Conservation (phyloP, 257 asterid species). For the Nyctanthes arbortristis region DNA sequence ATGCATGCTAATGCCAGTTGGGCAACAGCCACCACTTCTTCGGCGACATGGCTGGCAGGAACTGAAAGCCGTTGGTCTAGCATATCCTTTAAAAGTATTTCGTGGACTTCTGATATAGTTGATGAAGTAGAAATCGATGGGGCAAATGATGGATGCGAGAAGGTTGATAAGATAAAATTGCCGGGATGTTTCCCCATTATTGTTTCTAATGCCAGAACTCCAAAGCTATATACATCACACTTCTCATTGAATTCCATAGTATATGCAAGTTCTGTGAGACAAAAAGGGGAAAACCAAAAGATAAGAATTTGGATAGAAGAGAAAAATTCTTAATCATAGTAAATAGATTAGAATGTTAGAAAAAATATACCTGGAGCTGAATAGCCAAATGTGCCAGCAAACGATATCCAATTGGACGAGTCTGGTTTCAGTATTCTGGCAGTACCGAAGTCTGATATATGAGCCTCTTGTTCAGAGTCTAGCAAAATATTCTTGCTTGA, state of each 20-base stretch:
- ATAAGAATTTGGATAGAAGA: background rate
- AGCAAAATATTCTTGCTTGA: conserved; percentile 40
- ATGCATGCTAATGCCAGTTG: conserved; percentile 29
- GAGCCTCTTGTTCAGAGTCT: conserved; percentile 35
- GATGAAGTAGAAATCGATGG: conserved; percentile 14
- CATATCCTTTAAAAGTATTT: conserved; percentile 16
- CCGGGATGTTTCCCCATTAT: conserved; percentile 45
- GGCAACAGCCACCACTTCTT: conserved; percentile 18
- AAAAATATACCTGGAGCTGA: conserved; percentile 39
- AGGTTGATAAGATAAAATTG: conserved; percentile 13
- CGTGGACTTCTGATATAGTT: background rate
- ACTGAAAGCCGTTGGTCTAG: conserved; percentile 27
- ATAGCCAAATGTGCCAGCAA: conserved; percentile 48
- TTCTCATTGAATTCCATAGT: conserved; percentile 35
- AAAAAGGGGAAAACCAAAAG: no score
- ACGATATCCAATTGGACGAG: conserved; percentile 34
- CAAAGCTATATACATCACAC: conserved; percentile 40
- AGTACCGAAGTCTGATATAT: conserved; percentile 46
- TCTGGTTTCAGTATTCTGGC: conserved; percentile 31
- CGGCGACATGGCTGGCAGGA: conserved; percentile 26
- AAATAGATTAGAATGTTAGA: background rate
- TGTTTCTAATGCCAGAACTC: conserved; percentile 30
- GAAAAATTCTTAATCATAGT: background rate
- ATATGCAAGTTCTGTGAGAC: conserved; percentile 32
- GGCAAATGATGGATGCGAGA: background rate